phyloP scores from a whole-genome alignment of 2,329 filamentous ascomycete species.

The Simplicillium aogashimaense region DNA sequence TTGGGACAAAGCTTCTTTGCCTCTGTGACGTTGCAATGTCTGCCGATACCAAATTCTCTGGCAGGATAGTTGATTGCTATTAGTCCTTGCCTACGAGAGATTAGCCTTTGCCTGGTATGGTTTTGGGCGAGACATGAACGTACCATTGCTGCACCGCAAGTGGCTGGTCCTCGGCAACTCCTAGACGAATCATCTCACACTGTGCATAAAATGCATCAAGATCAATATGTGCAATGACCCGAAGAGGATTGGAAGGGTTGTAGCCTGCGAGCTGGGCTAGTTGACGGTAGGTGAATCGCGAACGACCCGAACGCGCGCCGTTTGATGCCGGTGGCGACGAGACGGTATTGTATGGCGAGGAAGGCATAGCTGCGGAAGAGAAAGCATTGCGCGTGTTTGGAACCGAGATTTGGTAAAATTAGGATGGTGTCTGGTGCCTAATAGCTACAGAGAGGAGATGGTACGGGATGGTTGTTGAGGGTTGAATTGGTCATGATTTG shows the following conservation, averaged over 20 bases:
- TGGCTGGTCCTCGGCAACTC: constrained; percentile 62
- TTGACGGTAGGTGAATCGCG: constrained; percentile 77
- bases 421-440: neutral
- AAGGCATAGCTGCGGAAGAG: neutral
- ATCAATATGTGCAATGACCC: constrained; percentile 85
- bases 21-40: constrained; percentile 71
- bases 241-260: constrained; percentile 64
- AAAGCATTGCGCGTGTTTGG: neutral
- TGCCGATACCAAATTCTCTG: constrained; percentile 65
- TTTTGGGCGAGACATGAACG: neutral
- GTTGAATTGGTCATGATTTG: no score
- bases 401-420: neutral
- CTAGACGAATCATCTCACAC: constrained; percentile 85
- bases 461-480: no score
- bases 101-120: neutral
- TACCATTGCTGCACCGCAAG: constrained; percentile 91
- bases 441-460: no score
- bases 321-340: constrained; percentile 17
- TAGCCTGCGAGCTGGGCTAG: constrained; percentile 65
- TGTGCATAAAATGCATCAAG: constrained; percentile 97
- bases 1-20: constrained; percentile 80
- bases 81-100: constrained; percentile 39
- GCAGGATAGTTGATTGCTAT: constrained; percentile 97
- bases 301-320: constrained; percentile 29
- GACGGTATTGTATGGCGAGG: neutral